Conservation (phyloP, 345 rosid genomes). For the Cardiospermum halicacabum region DNA sequence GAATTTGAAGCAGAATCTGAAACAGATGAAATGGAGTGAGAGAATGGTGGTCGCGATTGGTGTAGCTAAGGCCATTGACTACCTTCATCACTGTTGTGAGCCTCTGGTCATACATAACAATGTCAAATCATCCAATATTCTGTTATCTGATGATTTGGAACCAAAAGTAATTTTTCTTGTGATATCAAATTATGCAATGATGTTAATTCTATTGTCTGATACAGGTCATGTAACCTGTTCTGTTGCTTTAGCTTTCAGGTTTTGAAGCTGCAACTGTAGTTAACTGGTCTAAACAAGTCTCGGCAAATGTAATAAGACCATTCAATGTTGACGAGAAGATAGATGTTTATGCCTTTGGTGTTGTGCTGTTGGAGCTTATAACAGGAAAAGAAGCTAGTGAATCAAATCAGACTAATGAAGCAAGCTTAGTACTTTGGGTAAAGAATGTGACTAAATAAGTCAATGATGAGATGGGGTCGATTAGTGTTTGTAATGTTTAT, state of each 20-base stretch:
- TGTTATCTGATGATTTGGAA: conserved; percentile 26
- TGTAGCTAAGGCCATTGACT: conserved; percentile 37
- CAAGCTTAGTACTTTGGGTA: conserved; percentile 43
- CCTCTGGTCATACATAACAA: conserved; percentile 39
- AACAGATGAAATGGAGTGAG: conserved; percentile 29
- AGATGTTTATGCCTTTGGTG: conserved; percentile 42
- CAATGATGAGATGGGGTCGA: neutral
- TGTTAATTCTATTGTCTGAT: neutral
- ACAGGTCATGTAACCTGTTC: no score
- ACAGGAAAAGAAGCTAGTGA: conserved; percentile 36
- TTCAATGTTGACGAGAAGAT: conserved; percentile 38
- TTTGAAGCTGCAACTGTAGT: conserved; percentile 26
- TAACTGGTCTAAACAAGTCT: conserved; percentile 20
- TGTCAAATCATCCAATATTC: conserved; percentile 39
- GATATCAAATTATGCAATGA: neutral
- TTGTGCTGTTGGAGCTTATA: conserved; percentile 46
- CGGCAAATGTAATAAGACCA: conserved; percentile 18
- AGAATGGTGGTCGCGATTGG: conserved; percentile 34
- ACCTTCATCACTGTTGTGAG: conserved; percentile 33
- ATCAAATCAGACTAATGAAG: conserved; percentile 22
- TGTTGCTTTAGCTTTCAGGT: conserved; percentile 13
- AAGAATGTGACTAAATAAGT: neutral
- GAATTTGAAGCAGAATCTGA: conserved; percentile 30
- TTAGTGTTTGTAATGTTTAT: neutral
- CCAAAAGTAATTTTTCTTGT: conserved; percentile 26